Conservation (phyloP, 139 green algal genomes). For the Chlorella sp. region DNA sequence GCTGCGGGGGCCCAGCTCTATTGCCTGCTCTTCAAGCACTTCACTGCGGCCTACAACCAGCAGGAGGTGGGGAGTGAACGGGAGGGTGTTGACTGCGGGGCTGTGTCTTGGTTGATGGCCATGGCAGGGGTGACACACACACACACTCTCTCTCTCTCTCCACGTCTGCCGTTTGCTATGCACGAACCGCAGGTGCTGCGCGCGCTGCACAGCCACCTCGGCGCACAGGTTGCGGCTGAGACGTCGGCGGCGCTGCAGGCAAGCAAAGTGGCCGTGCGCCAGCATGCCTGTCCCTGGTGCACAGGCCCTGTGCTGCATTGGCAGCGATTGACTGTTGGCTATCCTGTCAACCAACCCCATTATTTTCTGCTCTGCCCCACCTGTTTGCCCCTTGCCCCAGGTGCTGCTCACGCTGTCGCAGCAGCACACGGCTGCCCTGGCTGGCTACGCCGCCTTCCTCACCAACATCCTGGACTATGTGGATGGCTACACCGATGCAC, state of each 20-base stretch:
- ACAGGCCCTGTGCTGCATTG: too few relatives aligned
- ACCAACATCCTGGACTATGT: conserved; percentile 48
- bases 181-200: conserved; percentile 34
- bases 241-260: conserved; percentile 34
- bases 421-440: conserved; percentile 25
- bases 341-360: too few relatives aligned
- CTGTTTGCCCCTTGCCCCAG: too few relatives aligned
- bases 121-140: too few relatives aligned
- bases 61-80: background rate
- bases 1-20: conserved; percentile 34
- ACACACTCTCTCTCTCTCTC: too few relatives aligned
- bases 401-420: conserved; percentile 39
- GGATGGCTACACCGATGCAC: conserved; percentile 34
- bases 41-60: conserved; percentile 27
- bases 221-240: conserved; percentile 19
- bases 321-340: too few relatives aligned
- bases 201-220: conserved; percentile 45
- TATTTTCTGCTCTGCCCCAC: too few relatives aligned
- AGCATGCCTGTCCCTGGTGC: too few relatives aligned
- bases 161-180: too few relatives aligned
- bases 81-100: too few relatives aligned
- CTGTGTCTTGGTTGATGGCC: too few relatives aligned
- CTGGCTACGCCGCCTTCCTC: conserved; percentile 53
- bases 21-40: conserved; percentile 37
- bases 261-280: too few relatives aligned